Evolutionary conservation across 2,329 filamentous ascomycete genomes (phyloP).

Genomic region (Paraphoma chrysanthemicola): DNA sequence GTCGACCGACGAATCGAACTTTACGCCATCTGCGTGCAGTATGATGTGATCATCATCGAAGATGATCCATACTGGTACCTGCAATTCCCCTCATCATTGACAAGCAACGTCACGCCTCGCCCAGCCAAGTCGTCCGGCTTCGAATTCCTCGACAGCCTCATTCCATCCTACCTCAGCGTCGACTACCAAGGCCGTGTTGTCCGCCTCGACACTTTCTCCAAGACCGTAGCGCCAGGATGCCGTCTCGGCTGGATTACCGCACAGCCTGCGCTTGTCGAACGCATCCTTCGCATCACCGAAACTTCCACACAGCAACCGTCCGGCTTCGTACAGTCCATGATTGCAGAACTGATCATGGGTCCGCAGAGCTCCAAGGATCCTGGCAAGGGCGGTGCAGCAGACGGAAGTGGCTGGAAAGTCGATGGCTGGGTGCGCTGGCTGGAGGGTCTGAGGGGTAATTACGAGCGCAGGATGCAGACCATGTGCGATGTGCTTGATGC

Average conservation of each 20-base stretch:
- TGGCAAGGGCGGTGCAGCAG: conserved; percentile 54
- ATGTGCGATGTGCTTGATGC: conserved; percentile 80
- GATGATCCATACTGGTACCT: conserved; percentile 97
- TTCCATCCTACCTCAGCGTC: conserved; percentile 80
- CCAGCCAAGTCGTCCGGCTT: conserved; percentile 68
- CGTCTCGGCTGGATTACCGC: conserved; percentile 90
- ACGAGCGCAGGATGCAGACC: conserved; percentile 81
- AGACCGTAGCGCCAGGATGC: conserved; percentile 89
- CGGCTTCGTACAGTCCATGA: conserved; percentile 85
- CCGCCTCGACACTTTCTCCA: conserved; percentile 91
- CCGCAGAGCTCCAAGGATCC: conserved; percentile 64
- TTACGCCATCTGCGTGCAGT: conserved; percentile 80
- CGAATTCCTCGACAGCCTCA: conserved; percentile 80
- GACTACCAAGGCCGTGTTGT: conserved; percentile 88
- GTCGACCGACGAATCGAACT: conserved; percentile 77
- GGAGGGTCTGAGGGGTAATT: conserved; percentile 79
- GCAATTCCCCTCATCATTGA: conserved; percentile 78
- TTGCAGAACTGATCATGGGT: conserved; percentile 79
- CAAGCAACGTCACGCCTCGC: conserved; percentile 37
- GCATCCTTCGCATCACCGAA: conserved; percentile 77
- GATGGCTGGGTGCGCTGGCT: conserved; percentile 93
- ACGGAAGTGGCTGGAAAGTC: conserved; percentile 74
- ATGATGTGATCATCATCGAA: conserved; percentile 89
- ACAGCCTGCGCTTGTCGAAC: conserved; percentile 78
- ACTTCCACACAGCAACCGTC: conserved; percentile 81